Base-by-base conservation (phyloP, 1,284 basidiomycete genomes). In the Cystobasidium pallidum region DNA sequence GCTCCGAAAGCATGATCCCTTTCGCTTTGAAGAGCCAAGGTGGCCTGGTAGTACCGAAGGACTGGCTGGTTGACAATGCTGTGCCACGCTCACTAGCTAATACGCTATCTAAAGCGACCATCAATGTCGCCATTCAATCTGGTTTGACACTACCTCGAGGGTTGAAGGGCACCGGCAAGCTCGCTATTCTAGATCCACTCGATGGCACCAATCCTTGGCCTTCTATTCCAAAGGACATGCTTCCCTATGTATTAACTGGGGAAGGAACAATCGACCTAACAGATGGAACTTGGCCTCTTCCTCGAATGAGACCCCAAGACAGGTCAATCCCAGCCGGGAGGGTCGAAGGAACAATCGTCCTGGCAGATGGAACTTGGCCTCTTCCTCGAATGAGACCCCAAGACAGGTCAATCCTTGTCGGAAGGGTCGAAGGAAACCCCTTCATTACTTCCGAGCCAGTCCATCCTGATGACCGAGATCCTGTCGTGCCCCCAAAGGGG, bases 121-220 rank as follows among this genome's bases (percentile, higher is more conserved):
- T 57, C 54, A 28, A 34, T 19, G 30, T 57, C 19, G 54, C 19
- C 4, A 36, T 57, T 57, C 54, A 57, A 57, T 57, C 54, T n/a
- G 54, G 54, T 17, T 57, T 57, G 54, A 57, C 54, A 11, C 54
- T 57, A 21, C 54, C 54, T 57, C 30, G 54, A n/a, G 54, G 54
- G n/a, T n/a, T 57, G 30, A 34, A 57, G n/a, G 54, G 54, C 21
- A 36, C 54, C 3, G 54, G 54, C 54, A 57, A 57, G 32, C 54
- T 57, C 19, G 32, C 21, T 19, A 19, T 57, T 34, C 54, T 32
- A n/a, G 54, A 57, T n/a, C 21, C 54, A 6, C 19, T 34, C 28
- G 54, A 57, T 34, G 54, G 54, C 32, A 57, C 30, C 32, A 57
- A 57, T n/a, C 28, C 54, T 21, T 57, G 54, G 54, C 54, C 54